phyloP scores from a whole-genome alignment of 2,329 filamentous ascomycete genomes.

The Stagonosporopsis cucurbitacearum region DNA sequence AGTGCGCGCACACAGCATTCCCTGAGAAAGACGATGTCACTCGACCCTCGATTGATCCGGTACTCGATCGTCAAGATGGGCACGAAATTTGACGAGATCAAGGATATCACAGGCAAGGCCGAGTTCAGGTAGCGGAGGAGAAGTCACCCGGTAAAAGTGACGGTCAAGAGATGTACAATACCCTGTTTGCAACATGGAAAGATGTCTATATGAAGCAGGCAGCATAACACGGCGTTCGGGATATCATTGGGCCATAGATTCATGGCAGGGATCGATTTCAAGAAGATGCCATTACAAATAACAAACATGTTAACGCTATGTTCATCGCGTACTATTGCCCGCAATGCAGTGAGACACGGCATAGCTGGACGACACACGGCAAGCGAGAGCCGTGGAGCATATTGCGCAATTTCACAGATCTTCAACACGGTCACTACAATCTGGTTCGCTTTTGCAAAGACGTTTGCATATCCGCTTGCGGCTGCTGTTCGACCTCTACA shows the following conservation, averaged over 20 bases:
- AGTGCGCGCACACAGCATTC: constrained; percentile 74
- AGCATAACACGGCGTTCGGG: constrained; percentile 17
- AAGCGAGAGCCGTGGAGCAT: neutral
- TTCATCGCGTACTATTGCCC: neutral
- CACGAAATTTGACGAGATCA: constrained; percentile 66
- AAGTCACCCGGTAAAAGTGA: neutral
- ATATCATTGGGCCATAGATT: neutral
- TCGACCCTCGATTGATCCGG: constrained; percentile 91
- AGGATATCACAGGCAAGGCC: constrained; percentile 62
- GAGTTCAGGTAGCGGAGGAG: constrained; percentile 48
- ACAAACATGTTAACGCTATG: neutral
- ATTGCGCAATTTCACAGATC: too few species aligned
- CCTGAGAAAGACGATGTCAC: constrained; percentile 74
- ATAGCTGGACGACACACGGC: neutral
- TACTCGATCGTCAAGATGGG: constrained; percentile 88
- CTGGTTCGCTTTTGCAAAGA: too few species aligned
- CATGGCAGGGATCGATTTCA: neutral
- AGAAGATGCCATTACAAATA: neutral
- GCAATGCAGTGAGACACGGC: neutral
- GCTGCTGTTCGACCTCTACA: too few species aligned
- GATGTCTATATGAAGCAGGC: constrained; percentile 6
- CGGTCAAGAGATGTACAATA: constrained; percentile 8
- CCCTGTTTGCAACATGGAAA: constrained; percentile 3
- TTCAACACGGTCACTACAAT: too few species aligned
- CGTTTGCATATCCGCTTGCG: too few species aligned